Percentiles rank a stretch among this genome's conserved stretches.
Evolutionary conservation across 306 rosid species (phyloP).

Genomic region (Fagus sylvatica): DNA sequence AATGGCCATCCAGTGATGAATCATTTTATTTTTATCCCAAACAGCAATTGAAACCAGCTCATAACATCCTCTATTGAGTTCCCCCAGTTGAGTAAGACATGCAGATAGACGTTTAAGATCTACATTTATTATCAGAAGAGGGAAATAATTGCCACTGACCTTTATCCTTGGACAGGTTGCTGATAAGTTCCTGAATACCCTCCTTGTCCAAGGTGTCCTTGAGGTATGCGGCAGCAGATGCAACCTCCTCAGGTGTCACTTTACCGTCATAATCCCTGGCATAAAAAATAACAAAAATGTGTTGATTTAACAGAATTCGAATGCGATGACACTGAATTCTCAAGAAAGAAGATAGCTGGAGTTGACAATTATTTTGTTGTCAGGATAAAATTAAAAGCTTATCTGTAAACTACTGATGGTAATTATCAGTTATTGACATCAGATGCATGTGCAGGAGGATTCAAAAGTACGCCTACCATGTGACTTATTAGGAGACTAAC

Average conservation of each 20-base stretch:
- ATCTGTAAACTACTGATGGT: background rate
- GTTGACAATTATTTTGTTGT: too few species aligned
- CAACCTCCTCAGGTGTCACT: slow-evolving; percentile 98
- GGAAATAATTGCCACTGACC: slow-evolving; percentile 40
- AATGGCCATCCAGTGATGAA: background rate
- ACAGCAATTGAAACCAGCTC: background rate
- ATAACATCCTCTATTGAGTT: background rate
- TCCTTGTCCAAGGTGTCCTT: slow-evolving; percentile 91
- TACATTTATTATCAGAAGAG: too few species aligned
- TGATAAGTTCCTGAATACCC: slow-evolving; percentile 86
- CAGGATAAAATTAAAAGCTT: background rate
- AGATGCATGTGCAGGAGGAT: background rate
- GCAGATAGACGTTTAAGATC: background rate
- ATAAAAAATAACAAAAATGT: slow-evolving; percentile 14
- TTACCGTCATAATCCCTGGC: slow-evolving; percentile 92
- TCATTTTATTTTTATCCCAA: background rate
- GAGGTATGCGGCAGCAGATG: slow-evolving; percentile 87
- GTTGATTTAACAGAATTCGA: background rate
- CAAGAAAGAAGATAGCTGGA: background rate
- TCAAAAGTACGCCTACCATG: background rate
- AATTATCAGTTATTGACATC: background rate
- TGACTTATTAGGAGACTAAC: background rate
- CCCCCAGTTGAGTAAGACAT: background rate
- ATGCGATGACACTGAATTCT: background rate
- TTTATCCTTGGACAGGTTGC: slow-evolving; percentile 82